phyloP scores from a whole-genome alignment of 345 rosid genomes.

The Combretum micranthum region DNA sequence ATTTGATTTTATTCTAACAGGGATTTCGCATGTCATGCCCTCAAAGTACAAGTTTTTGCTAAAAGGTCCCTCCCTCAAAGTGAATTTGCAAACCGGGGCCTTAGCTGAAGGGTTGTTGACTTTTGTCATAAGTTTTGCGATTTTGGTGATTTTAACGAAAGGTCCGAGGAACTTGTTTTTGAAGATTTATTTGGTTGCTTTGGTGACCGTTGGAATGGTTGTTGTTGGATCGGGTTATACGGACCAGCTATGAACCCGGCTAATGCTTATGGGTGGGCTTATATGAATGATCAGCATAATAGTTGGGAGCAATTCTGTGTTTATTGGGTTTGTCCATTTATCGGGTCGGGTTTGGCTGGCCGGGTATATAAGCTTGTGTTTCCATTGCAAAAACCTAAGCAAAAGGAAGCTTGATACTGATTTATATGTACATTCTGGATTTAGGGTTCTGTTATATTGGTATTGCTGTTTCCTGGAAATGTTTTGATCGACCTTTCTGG shows the following conservation, averaged over 20 bases:
- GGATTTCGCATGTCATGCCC: conserved; percentile 38
- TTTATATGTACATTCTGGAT: too few relatives aligned
- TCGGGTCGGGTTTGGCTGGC: conserved; percentile 45
- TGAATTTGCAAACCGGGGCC: conserved; percentile 52
- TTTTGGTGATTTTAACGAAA: conserved; percentile 32
- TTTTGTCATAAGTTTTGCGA: conserved; percentile 30
- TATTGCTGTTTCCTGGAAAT: too few relatives aligned
- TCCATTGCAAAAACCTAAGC: conserved; percentile 17
- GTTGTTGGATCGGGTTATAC: conserved; percentile 34
- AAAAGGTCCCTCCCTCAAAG: conserved; percentile 51
- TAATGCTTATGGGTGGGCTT: conserved; percentile 77
- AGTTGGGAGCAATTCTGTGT: conserved; percentile 62
- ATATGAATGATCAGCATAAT: conserved; percentile 43
- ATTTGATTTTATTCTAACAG: too few relatives aligned
- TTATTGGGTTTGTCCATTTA: conserved; percentile 59
- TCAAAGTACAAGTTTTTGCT: conserved; percentile 29
- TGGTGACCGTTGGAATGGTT: conserved; percentile 35
- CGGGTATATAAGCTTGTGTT: conserved; percentile 28
- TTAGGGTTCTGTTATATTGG: too few relatives aligned
- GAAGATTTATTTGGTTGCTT: conserved; percentile 45
- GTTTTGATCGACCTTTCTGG: too few relatives aligned
- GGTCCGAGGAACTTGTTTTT: conserved; percentile 42
- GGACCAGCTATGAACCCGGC: conserved; percentile 80
- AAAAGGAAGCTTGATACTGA: conserved; percentile 13
- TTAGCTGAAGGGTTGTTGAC: conserved; percentile 48